Percentiles rank a stretch among this genome's conserved stretches.
Evolutionary conservation across 345 rosid genomes (phyloP).

Genomic region (Eucalyptus cloeziana): DNA sequence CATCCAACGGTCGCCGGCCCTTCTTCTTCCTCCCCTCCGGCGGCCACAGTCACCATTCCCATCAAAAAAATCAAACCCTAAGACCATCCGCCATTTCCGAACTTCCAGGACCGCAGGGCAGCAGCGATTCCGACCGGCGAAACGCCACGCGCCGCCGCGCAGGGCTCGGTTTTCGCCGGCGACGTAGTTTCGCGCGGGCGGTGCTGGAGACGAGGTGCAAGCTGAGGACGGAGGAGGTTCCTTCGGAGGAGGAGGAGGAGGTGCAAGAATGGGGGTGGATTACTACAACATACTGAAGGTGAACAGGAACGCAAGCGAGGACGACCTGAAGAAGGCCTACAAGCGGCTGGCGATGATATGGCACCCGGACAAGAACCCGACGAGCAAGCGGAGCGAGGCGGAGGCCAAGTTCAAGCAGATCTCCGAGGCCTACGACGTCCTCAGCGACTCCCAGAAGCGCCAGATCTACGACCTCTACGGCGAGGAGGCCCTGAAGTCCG

Average conservation of each 20-base stretch:
- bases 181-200: background rate
- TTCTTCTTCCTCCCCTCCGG: background rate
- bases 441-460: constrained; percentile 52
- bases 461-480: constrained; percentile 96
- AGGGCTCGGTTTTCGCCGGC: background rate
- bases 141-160: background rate
- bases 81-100: background rate
- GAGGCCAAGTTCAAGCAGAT: constrained; percentile 89
- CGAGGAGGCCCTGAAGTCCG: constrained; percentile 83
- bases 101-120: background rate
- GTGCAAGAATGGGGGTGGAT: constrained; percentile 58
- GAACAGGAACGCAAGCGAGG: constrained; percentile 76
- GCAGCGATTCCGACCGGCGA: background rate
- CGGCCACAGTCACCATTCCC: background rate
- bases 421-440: constrained; percentile 60
- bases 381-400: constrained; percentile 49
- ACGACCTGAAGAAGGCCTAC: constrained; percentile 81
- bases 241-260: background rate
- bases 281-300: constrained; percentile 91
- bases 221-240: background rate
- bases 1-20: background rate
- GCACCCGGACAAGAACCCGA: constrained; percentile 97
- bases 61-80: background rate
- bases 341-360: constrained; percentile 90
- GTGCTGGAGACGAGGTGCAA: background rate